Base-by-base conservation (phyloP, 495 filamentous ascomycete genomes). In the Neurospora sp. region DNA sequence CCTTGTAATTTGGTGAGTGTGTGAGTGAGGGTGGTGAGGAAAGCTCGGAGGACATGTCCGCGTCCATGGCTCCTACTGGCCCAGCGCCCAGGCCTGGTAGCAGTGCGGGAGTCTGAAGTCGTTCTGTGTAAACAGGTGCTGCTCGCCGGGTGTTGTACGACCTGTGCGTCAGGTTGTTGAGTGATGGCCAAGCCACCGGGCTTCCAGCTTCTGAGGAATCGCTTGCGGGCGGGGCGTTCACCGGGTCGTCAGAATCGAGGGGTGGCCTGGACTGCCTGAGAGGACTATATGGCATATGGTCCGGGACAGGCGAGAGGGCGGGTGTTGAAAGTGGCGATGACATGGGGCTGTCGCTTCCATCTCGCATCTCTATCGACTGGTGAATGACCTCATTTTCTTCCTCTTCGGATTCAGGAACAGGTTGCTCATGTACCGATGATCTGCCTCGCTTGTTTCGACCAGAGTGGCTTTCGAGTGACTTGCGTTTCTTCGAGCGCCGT, bases 1-100 rank as follows among this genome's bases (percentile, higher is more conserved):
- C 5, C 17, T 70, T 75, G 72, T 82, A 84, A 70, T 86, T 85
- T 3, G 84, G 84, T 3, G 84, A 86, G 73, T 86, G 84, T 10
- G 84, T 86, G 0, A 86, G 80, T 3, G 84, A 86, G 4, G 84
- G 84, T 0, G 84, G 84, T 14, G 84, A 86, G 1, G 84, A 86
- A 16, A 85, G 75, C 40, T 83, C 80, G 8, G 84, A 86, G 44
- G 75, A 37, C 35, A 45, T 42, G 70, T 77, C 74, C 42, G 83
- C 79, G 65, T 76, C 74, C 0, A 70, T 42, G 3, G 53, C 14
- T 7, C 53, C 27, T 6, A 35, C 12, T 65, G 53, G 53, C 14
- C 53, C 53, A 14, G 27, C 53, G 53, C 53, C 27, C 6, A 65
- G 53, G 3, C 22, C 27, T 65, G 53, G 53, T 65, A 35, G 53